These are phyloP conservation scores for Melocanna baccifera DNA, from an alignment of 176 grass and related monocot species.

Conservation along the genomic window DNA sequence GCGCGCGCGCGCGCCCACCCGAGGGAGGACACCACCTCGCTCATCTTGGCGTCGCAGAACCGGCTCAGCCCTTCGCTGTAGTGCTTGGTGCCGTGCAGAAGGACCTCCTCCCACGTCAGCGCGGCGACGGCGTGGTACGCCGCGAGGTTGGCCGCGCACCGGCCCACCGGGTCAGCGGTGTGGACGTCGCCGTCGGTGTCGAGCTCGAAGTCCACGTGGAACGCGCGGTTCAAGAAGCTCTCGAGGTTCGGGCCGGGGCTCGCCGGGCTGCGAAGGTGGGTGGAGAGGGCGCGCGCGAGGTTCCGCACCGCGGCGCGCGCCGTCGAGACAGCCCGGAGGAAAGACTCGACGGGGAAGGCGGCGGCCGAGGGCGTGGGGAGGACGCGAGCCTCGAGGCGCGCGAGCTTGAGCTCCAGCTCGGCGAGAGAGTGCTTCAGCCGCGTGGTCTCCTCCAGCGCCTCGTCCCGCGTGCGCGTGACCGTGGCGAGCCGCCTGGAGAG, in stretches of 20 bases:
- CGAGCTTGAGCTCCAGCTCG: slow-evolving; percentile 79
- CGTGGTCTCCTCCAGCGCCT: slow-evolving; percentile 69
- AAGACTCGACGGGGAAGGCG: slow-evolving; percentile 40
- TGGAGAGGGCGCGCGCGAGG: slow-evolving; percentile 69
- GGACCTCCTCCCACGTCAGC: slow-evolving; percentile 83
- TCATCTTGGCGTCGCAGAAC: slow-evolving; percentile 97
- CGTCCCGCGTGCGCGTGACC: slow-evolving; percentile 77
- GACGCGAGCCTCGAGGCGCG: slow-evolving; percentile 60
- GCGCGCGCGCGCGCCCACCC: slow-evolving; percentile 64
- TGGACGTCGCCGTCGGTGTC: slow-evolving; percentile 55
- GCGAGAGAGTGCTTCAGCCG: slow-evolving; percentile 67
- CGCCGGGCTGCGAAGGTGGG: slow-evolving; percentile 50
- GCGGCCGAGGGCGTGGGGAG: not conserved
- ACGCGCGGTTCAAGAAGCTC: slow-evolving; percentile 72
- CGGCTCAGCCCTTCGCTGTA: slow-evolving; percentile 82
- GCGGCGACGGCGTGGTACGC: slow-evolving; percentile 50
- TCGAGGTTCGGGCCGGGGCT: slow-evolving; percentile 56
- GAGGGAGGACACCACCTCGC: slow-evolving; percentile 70
- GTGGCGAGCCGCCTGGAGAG: slow-evolving; percentile 68
- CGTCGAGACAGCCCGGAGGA: slow-evolving; percentile 57
- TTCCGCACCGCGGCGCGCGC: slow-evolving; percentile 65
- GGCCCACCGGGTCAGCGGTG: slow-evolving; percentile 53
- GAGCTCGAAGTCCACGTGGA: slow-evolving; percentile 73
- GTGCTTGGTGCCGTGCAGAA: slow-evolving; percentile 76
- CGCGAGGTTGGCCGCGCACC: slow-evolving; percentile 62